phyloP scores from a whole-genome alignment of 345 rosid genomes.

The Ailanthus altissimus region DNA sequence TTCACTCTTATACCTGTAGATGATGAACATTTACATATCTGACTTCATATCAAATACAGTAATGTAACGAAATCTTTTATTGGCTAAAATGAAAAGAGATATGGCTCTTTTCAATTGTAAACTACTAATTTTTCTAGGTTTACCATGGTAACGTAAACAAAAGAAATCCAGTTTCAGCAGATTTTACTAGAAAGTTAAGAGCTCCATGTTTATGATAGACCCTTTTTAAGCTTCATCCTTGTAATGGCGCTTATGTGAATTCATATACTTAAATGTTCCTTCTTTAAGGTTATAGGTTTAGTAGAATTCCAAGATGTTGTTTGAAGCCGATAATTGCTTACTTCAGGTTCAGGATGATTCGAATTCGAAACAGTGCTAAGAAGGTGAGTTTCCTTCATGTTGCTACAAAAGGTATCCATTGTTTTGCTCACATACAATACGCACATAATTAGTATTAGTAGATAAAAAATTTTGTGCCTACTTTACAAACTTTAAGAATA shows the following conservation, averaged over 20 bases:
- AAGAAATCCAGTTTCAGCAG: not conserved
- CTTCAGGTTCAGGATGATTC: not conserved
- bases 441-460: not conserved
- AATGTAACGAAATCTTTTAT: constrained; percentile 30
- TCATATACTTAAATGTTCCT: not conserved
- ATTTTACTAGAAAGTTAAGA: not conserved
- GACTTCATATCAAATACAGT: constrained; percentile 25
- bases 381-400: not conserved
- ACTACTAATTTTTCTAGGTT: not conserved
- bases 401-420: not conserved
- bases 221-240: not conserved
- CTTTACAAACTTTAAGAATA: not conserved
- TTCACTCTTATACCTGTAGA: constrained; percentile 8
- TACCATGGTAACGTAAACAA: not conserved
- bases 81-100: not conserved
- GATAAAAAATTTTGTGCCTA: not conserved
- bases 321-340: not conserved
- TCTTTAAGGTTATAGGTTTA: no score
- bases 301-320: not conserved
- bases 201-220: not conserved
- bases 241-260: not conserved
- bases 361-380: not conserved
- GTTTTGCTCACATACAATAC: not conserved
- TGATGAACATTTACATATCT: constrained; percentile 32
- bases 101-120: not conserved